phyloP scores from a whole-genome alignment of 139 green algal species.

The Bryopsis sp. region DNA sequence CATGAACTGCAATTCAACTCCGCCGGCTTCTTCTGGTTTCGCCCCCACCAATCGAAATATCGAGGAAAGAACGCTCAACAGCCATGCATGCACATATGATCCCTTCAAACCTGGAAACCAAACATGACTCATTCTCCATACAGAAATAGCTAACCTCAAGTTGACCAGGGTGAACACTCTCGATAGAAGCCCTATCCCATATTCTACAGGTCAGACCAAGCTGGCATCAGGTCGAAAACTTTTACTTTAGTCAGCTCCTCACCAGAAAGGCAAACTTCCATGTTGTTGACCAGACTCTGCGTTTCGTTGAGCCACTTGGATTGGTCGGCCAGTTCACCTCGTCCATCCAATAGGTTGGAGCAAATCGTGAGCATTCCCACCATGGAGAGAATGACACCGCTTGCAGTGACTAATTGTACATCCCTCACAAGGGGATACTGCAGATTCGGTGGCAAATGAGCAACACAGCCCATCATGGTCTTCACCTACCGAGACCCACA shows the following conservation, averaged over 20 bases:
- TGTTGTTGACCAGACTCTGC: neutral
- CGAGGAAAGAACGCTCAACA: no score
- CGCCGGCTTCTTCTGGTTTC: no score
- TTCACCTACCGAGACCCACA: neutral
- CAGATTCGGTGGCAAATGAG: neutral
- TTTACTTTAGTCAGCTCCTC: neutral
- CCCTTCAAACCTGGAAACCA: neutral
- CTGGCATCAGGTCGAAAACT: neutral
- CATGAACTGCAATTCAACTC: no score
- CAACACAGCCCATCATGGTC: neutral
- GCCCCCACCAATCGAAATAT: no score
- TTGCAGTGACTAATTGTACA: neutral
- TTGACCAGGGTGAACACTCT: neutral
- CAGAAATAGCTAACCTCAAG: neutral
- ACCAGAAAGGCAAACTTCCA: constrained; percentile 5
- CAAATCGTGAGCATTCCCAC: neutral
- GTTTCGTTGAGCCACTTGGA: neutral
- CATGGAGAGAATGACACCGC: neutral
- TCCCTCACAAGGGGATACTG: neutral
- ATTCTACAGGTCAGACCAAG: neutral
- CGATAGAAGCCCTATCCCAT: neutral
- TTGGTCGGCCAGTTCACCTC: neutral
- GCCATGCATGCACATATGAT: neutral
- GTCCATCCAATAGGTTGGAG: neutral
- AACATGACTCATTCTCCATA: neutral